Conservation (phyloP, 768 basidiomycete species). For the Mycena leptocephala region DNA sequence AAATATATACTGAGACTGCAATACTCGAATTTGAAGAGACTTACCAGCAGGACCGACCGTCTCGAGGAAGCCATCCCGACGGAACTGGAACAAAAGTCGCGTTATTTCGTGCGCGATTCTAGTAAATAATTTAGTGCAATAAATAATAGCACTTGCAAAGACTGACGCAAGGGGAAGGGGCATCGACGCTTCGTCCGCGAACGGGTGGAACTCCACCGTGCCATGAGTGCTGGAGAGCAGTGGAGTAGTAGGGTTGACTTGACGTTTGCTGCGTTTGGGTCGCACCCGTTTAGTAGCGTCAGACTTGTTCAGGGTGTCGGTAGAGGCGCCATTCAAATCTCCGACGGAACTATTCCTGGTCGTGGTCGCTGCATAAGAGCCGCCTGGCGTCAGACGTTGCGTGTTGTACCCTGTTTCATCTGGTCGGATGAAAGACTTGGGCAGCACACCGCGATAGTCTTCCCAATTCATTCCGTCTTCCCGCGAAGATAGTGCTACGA, state of each 20-base stretch:
- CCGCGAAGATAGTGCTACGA: conserved; percentile 84
- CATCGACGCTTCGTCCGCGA: conserved; percentile 73
- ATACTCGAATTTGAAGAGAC: conserved; percentile 19
- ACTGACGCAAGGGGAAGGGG: conserved; percentile 88
- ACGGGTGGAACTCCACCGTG: conserved; percentile 73
- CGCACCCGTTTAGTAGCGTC: conserved; percentile 81
- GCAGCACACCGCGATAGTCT: conserved; percentile 80
- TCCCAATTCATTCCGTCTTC: conserved; percentile 83
- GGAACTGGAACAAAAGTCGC: conserved; percentile 79
- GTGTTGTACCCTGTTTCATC: conserved; percentile 61
- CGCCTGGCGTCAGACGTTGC: conserved; percentile 46
- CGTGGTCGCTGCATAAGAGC: conserved; percentile 63
- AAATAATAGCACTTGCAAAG: background rate
- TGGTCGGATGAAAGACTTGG: conserved; percentile 69
- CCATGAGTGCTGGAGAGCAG: conserved; percentile 71
- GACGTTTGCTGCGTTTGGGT: conserved; percentile 80
- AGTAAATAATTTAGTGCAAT: conserved; percentile 10
- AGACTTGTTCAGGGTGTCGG: conserved; percentile 51
- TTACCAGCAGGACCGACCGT: conserved; percentile 91
- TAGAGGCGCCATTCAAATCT: conserved; percentile 50
- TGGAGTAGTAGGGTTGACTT: conserved; percentile 69
- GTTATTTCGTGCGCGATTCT: conserved; percentile 90
- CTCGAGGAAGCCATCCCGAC: conserved; percentile 88
- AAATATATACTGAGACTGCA: background rate
- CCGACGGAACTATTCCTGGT: conserved; percentile 48